These are phyloP conservation scores for Alopecurus myosuroides DNA, from an alignment of 176 grass and related monocot species.

Conservation along the genomic window DNA sequence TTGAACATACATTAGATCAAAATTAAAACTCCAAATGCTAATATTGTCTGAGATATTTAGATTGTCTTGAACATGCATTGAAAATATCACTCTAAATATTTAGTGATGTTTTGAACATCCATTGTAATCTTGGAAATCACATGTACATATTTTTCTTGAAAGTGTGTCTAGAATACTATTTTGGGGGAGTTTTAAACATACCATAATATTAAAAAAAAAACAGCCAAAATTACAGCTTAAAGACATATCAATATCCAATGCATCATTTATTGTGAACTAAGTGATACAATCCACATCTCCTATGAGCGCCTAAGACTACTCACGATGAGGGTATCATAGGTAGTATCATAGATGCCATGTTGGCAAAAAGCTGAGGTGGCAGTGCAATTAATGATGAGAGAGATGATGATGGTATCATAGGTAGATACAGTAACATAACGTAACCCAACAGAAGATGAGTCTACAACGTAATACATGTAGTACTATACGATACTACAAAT, in stretches of 20 bases:
- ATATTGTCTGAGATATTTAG: no score
- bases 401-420: no score
- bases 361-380: no score
- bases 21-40: no score
- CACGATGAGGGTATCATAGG: no score
- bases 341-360: no score
- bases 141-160: background rate
- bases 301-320: background rate
- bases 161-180: background rate
- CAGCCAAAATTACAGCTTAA: background rate
- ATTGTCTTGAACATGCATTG: no score
- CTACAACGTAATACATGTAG: no score
- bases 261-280: background rate
- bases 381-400: no score
- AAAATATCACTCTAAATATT: background rate
- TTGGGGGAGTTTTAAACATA: background rate
- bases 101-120: background rate
- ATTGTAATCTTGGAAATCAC: background rate
- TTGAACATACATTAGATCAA: background rate
- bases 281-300: background rate
- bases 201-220: background rate
- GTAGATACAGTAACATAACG: no score
- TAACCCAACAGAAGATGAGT: no score
- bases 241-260: background rate
- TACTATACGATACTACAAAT: no score